Percentiles rank a stretch among this genome's conserved stretches.
phyloP scores from a whole-genome alignment of 805 yeast species.

The Priceomyces haplophilus region DNA sequence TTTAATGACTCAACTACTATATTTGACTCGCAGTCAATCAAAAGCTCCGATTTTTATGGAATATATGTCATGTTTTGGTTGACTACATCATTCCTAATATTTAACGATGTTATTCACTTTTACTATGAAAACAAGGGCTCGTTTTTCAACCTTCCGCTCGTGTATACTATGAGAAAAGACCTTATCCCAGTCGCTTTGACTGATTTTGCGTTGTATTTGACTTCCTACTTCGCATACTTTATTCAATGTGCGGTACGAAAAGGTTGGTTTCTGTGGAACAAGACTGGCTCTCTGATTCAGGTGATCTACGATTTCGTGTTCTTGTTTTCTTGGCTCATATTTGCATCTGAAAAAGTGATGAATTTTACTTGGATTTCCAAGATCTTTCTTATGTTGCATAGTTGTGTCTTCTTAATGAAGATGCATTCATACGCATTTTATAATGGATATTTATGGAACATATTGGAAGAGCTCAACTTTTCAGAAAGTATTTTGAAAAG shows the following conservation, averaged over 20 bases:
- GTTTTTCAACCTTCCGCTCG: constrained; percentile 50
- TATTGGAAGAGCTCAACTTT: constrained; percentile 50
- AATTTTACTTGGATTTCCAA: constrained; percentile 87
- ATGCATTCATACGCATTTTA: constrained; percentile 91
- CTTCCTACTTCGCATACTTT: constrained; percentile 57
- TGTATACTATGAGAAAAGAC: constrained; percentile 57
- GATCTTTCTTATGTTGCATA: constrained; percentile 79
- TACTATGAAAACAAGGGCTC: constrained; percentile 43
- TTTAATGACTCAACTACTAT: constrained; percentile 42
- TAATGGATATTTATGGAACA: constrained; percentile 84
- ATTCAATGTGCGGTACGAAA: constrained; percentile 55
- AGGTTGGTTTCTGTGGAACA: constrained; percentile 55
- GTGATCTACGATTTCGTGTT: constrained; percentile 52
- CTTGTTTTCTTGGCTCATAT: constrained; percentile 50
- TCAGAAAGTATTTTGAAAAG: constrained; percentile 45
- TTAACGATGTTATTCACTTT: constrained; percentile 54
- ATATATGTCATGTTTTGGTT: constrained; percentile 81
- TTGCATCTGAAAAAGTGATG: constrained; percentile 46
- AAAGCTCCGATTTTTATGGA: constrained; percentile 63
- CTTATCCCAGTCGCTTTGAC: constrained; percentile 65
- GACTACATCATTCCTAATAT: constrained; percentile 51
- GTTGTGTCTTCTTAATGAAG: constrained; percentile 87
- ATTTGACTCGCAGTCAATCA: constrained; percentile 49
- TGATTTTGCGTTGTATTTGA: constrained; percentile 71
- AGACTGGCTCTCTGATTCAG: constrained; percentile 62